phyloP scores from a whole-genome alignment of 805 yeast species.

The Candida golubevii region DNA sequence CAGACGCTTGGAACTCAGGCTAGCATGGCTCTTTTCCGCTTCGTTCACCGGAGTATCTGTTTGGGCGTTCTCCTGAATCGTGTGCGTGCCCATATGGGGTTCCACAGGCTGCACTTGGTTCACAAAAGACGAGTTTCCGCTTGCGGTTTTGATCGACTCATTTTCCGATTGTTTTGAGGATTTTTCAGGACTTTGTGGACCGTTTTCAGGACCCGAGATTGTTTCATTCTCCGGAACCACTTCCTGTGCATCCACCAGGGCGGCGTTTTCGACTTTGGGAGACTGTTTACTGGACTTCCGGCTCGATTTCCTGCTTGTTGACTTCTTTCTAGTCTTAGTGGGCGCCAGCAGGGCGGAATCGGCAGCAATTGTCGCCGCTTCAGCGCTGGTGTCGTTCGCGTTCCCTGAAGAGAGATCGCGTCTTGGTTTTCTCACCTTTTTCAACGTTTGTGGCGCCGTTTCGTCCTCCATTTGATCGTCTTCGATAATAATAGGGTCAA shows the following conservation, averaged over 20 bases:
- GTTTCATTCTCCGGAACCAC: too few species aligned
- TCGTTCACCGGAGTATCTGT: not conserved
- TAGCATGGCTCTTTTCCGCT: not conserved
- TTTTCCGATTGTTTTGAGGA: not conserved
- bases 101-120: not conserved
- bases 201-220: not conserved
- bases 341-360: not conserved
- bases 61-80: not conserved
- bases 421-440: constrained; percentile 1
- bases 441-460: constrained; percentile 1
- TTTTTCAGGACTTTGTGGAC: not conserved
- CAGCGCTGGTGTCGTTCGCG: not conserved
- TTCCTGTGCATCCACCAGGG: not conserved
- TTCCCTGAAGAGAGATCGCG: not conserved
- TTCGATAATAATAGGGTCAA: not conserved
- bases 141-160: not conserved
- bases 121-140: too few species aligned
- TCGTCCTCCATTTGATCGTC: not conserved
- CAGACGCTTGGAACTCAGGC: not conserved
- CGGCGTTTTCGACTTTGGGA: not conserved
- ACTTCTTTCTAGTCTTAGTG: not conserved
- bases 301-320: not conserved
- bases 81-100: not conserved
- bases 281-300: not conserved
- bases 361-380: not conserved